Conservation (phyloP, 176 grass and related monocot genomes). For the Tillandsia leiboldiana region DNA sequence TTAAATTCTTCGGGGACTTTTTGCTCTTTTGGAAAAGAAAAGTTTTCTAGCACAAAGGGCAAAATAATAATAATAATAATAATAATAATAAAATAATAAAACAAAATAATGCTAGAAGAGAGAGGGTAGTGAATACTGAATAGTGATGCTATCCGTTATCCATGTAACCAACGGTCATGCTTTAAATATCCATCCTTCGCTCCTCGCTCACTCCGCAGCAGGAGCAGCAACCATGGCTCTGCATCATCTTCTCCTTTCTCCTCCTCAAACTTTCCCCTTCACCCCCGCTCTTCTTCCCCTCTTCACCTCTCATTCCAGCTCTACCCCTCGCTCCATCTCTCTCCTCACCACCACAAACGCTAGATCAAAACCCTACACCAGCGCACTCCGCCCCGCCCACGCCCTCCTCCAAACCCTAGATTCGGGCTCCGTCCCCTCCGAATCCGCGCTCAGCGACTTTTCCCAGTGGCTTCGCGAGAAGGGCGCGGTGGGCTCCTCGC, state of each 20-base stretch:
- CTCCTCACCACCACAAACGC: background rate
- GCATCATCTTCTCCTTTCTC: conserved; percentile 9
- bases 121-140: too few relatives aligned
- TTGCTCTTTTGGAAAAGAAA: too few relatives aligned
- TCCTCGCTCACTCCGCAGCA: too few relatives aligned
- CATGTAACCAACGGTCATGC: too few relatives aligned
- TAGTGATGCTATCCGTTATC: too few relatives aligned
- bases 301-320: conserved; percentile 4
- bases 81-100: too few relatives aligned
- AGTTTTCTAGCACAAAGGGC: too few relatives aligned
- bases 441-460: conserved; percentile 51
- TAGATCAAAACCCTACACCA: too few relatives aligned
- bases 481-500: conserved; percentile 29
- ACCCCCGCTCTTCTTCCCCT: conserved; percentile 7
- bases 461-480: conserved; percentile 49
- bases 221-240: conserved; percentile 20
- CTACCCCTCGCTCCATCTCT: conserved; percentile 15
- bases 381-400: background rate
- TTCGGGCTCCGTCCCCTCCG: conserved; percentile 10
- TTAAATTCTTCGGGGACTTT: too few relatives aligned
- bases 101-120: too few relatives aligned
- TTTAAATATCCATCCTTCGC: background rate
- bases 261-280: background rate
- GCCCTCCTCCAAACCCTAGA: conserved; percentile 12
- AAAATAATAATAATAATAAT: too few relatives aligned